Conservation (phyloP, 1,284 basidiomycete genomes). For the Marasmius tenuissimus region DNA sequence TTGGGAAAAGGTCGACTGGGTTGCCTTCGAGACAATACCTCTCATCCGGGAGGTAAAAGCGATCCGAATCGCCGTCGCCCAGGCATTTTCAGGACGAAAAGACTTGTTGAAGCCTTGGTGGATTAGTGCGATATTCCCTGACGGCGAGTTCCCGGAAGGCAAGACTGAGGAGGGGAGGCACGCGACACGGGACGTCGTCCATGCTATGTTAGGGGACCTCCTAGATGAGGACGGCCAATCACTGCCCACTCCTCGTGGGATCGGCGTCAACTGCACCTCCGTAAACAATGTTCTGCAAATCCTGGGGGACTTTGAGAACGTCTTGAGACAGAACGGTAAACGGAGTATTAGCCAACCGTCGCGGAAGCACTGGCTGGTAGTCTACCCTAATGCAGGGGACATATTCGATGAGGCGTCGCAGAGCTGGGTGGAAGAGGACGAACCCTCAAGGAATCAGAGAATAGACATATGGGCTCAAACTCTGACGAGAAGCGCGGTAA, state of each 20-base stretch:
- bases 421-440: slow-evolving; percentile 39
- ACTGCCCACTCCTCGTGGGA: slow-evolving; percentile 29
- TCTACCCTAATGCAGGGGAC: slow-evolving; percentile 76
- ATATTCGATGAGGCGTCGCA: slow-evolving; percentile 50
- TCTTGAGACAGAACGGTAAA: background rate
- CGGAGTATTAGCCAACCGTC: slow-evolving; percentile 7
- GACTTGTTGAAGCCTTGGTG: slow-evolving; percentile 66
- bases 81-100: slow-evolving; percentile 25
- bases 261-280: slow-evolving; percentile 76
- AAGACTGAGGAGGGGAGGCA: slow-evolving; percentile 14
- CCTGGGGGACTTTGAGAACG: slow-evolving; percentile 29
- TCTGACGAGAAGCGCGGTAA: slow-evolving; percentile 22
- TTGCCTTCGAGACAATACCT: slow-evolving; percentile 84
- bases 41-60: slow-evolving; percentile 65
- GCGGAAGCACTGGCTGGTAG: slow-evolving; percentile 51
- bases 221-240: slow-evolving; percentile 11
- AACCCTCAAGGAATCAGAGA: background rate
- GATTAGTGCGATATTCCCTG: slow-evolving; percentile 72
- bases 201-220: slow-evolving; percentile 25
- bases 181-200: slow-evolving; percentile 36
- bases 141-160: slow-evolving; percentile 50
- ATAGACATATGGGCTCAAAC: slow-evolving; percentile 43
- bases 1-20: slow-evolving; percentile 61
- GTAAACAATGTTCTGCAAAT: slow-evolving; percentile 37
- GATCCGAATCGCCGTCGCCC: slow-evolving; percentile 60